Percentiles rank a stretch among this genome's conserved stretches.
Conservation (phyloP, 1,284 basidiomycete species). For the Cutaneotrichosporon arboriforme region DNA sequence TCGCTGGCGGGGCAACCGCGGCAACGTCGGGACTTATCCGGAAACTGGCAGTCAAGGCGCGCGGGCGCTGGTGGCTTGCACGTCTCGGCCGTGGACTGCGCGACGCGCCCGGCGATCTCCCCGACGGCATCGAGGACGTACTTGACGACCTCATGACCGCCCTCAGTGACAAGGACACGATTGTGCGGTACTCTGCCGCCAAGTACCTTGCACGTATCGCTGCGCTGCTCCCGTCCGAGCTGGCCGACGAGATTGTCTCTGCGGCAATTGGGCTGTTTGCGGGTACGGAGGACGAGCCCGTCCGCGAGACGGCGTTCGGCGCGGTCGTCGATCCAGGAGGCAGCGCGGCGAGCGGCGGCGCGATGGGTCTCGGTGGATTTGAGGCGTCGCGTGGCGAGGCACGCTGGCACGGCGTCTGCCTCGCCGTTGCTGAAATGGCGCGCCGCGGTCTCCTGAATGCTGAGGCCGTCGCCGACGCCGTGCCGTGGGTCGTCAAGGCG, state of each 20-base stretch:
- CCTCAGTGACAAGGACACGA: conserved; percentile 87
- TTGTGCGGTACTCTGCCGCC: conserved; percentile 90
- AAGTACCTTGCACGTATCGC: conserved; percentile 87
- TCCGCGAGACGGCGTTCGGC: conserved; percentile 31
- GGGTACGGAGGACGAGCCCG: conserved; percentile 46
- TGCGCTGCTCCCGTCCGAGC: conserved; percentile 68
- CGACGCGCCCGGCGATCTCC: conserved; percentile 59
- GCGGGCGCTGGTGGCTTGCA: conserved; percentile 45
- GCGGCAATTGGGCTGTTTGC: conserved; percentile 66
- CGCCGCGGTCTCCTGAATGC: conserved; percentile 66
- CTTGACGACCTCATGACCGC: conserved; percentile 69
- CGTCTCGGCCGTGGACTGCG: conserved; percentile 21
- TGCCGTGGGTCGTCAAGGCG: conserved; percentile 77
- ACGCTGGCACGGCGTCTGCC: conserved; percentile 91
- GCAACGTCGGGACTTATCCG: conserved; percentile 39
- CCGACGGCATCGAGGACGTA: conserved; percentile 70
- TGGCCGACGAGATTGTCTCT: conserved; percentile 72
- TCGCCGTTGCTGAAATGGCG: conserved; percentile 88
- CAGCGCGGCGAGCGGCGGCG: conserved; percentile 61
- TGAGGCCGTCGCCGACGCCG: conserved; percentile 57
- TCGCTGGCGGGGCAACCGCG: conserved; percentile 37
- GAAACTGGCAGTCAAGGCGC: conserved; percentile 44
- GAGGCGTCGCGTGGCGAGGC: conserved; percentile 72
- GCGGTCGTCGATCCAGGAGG: conserved; percentile 45
- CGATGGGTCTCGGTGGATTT: conserved; percentile 48